A percentile compares a stretch with the other conserved stretches of the same genome.
Evolutionary conservation across 2,329 filamentous ascomycete species (phyloP).

Genomic region (Rachicladosporium sp.): DNA sequence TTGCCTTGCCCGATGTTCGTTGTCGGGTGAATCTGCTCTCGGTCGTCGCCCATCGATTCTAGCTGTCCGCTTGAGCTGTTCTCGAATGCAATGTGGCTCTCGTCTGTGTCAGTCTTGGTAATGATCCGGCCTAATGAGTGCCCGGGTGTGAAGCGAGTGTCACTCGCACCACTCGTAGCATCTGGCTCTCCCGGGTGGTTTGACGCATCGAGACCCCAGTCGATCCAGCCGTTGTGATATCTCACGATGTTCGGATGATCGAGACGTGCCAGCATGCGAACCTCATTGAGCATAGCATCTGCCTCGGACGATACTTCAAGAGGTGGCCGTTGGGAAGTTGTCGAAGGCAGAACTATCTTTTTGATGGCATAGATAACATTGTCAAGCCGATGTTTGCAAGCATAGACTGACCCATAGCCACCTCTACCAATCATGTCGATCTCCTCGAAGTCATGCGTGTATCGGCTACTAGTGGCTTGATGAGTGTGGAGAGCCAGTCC

Average conservation of each 20-base stretch:
- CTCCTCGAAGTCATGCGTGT: slow-evolving; percentile 40
- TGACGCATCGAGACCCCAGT: slow-evolving; percentile 22
- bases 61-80: slow-evolving; percentile 14
- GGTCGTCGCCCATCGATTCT: too few relatives aligned
- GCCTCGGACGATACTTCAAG: slow-evolving; percentile 40
- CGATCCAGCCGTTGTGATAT: slow-evolving; percentile 55
- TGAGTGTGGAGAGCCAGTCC: too few relatives aligned
- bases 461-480: slow-evolving; percentile 25
- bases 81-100: slow-evolving; percentile 30
- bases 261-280: slow-evolving; percentile 48
- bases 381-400: slow-evolving; percentile 49
- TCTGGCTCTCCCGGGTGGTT: neutral
- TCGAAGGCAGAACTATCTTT: slow-evolving; percentile 37
- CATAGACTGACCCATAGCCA: slow-evolving; percentile 53
- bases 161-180: neutral
- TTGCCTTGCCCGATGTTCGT: too few relatives aligned
- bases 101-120: slow-evolving; percentile 10
- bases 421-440: slow-evolving; percentile 48
- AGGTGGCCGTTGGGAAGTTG: slow-evolving; percentile 39
- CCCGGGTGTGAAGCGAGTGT: neutral
- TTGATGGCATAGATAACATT: slow-evolving; percentile 53
- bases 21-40: too few relatives aligned
- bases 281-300: slow-evolving; percentile 46
- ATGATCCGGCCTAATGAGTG: slow-evolving; percentile 10
- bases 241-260: slow-evolving; percentile 56